Conservation (phyloP, 176 grass and related monocot genomes). For the Avena insularis region DNA sequence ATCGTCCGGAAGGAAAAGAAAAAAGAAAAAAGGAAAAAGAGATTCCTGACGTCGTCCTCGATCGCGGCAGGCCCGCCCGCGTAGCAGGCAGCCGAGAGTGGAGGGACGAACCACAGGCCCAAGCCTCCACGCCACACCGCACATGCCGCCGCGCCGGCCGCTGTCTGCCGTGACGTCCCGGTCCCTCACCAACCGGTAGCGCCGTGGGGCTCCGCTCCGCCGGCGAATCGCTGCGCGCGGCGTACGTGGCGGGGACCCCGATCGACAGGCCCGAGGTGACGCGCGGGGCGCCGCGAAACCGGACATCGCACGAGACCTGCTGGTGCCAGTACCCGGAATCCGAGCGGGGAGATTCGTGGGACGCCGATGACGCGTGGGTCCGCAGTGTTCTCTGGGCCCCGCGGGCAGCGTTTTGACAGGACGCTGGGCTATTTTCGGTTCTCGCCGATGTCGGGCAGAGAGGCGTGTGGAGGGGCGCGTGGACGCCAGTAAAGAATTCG, state of each 20-base stretch:
- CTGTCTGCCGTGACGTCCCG: slow-evolving; percentile 22
- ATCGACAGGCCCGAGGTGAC: neutral
- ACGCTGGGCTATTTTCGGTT: too few species aligned
- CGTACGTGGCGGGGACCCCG: neutral
- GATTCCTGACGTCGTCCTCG: neutral
- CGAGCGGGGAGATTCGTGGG: neutral
- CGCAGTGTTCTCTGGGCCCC: accelerated
- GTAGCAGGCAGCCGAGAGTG: neutral
- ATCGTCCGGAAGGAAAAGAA: neutral
- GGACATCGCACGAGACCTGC: neutral
- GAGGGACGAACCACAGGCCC: neutral
- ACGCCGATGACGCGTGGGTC: neutral
- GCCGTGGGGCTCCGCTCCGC: neutral
- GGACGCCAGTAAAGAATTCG: neutral
- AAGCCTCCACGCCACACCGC: slow-evolving; percentile 43
- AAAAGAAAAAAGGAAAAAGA: too few species aligned
- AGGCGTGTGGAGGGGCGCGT: slow-evolving; percentile 41
- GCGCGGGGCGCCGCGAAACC: slow-evolving; percentile 1
- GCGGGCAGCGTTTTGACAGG: neutral
- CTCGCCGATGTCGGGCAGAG: too few species aligned
- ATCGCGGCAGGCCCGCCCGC: neutral
- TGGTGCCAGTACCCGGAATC: neutral
- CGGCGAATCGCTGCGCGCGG: neutral
- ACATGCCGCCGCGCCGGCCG: slow-evolving; percentile 32
- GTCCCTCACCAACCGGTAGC: neutral